Base-by-base conservation (phyloP, 202 grass and related monocot species). In the Brachypodium distachyon region DNA sequence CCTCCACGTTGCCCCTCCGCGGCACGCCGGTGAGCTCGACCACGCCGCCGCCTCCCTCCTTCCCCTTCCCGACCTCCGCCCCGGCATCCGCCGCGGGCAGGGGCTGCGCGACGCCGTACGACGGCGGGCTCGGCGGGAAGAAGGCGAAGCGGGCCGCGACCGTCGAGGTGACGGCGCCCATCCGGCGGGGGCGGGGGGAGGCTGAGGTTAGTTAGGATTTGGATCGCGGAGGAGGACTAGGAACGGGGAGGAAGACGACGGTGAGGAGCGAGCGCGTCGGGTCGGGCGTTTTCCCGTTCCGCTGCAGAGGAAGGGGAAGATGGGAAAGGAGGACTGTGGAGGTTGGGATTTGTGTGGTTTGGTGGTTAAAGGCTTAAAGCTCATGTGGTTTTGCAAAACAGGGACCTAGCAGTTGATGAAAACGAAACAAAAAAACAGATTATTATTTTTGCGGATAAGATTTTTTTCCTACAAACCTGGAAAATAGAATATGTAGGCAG, bases 91-190 rank as follows among this genome's bases (percentile, higher is more conserved):
- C 12, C 27, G 19, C 5, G 5, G 44, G 47, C 73, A 55, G 52
- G 14, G 60, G 36, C 55, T 79, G n/a, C n/a, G n/a, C 49, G 25
- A 87, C 3, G 38, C 89, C 92, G 82, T 96, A 96, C 48, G 92
- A 96, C 49, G 92, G 92, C 70, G 92, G 92, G 71, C 7, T 92
- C 17, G 92, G 92, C 48, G 92, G 92, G 83, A 96, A 96, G 86
- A 96, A 96, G 56, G 92, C 92, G 76, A 96, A 96, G 76, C 85
- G 87, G 47, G 92, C 92, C 26, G 92, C 92, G 76, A 96, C 92
- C 61, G 92, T 91, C n/a, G 92, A 96, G 61, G 92, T 89, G 73
- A 96, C 89, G 37, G 77, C 89, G 68, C 92, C 92, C 92, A 96
- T 96, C 82, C 74, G 62, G 40, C 40, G 40, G 6, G 13, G 18